Base-by-base conservation (phyloP, 371 early-diverging fungal genomes). In the Cokeromyces recurvatus region DNA sequence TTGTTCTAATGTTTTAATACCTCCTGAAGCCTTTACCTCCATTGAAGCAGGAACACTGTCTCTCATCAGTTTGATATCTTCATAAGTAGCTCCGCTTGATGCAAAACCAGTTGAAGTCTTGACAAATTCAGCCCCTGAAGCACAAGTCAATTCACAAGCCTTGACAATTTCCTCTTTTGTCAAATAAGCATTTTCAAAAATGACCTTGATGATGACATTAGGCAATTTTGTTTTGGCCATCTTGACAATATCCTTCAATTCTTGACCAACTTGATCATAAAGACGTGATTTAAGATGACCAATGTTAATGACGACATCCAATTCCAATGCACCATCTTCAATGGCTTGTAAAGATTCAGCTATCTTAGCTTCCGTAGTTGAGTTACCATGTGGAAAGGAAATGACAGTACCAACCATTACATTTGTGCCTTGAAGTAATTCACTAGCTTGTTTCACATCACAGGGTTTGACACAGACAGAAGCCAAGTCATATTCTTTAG, bases 21-120 rank as follows among this genome's bases (percentile, higher is more conserved):
- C 82, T 25, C 84, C 84, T 1, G 84, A 84, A 1, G 84, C 84
- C 62, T 84, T 84, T 31, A 84, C 83, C 49, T 68, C 68, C 23
- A 74, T 71, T 24, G 59, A 40, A 9, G 42, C 52, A 20, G 74
- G 66, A 0, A 77, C 77, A 27, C 46, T 64, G 2, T 53, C 62
- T 25, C 71, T 74, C 84, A 84, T 84, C 27, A 82, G 57, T 46
- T 64, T 54, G 23, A 82, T 66, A 20, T 84, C 74, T 6, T 70
- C 73, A 22, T 74, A 59, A 2, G 73, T 77, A 8, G 79, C 81
- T 6, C 84, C 84, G 8, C 78, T 69, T 20, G 70, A 58, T 38
- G 77, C 76, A 51, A 84, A 84, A 2, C 84, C 84, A 12, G 84
- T 82, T 6, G 81, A 81, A 2, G 84, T 84, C 68, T 84, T 84